Base-by-base conservation (phyloP, 139 green algal genomes). In the Chlorella sp. region DNA sequence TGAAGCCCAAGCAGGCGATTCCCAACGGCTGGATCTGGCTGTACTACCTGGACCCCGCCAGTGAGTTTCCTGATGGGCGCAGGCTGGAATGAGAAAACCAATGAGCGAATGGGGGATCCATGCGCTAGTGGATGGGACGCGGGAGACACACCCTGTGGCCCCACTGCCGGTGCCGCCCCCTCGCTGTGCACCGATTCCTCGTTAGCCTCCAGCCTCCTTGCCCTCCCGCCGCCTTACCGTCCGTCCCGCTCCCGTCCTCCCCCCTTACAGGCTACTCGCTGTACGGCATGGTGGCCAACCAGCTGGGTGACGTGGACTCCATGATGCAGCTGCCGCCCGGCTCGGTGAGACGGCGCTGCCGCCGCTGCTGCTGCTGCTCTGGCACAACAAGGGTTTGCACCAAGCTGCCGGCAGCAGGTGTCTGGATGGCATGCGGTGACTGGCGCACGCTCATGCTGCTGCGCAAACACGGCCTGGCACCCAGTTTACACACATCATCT, bases 1-100 rank as follows among this genome's bases (percentile, higher is more conserved):
- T 75, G 34, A 55, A 55, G 39, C 70, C 70, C 23, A 56, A 78
- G 70, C 26, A 15, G 0, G 39, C 39, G 39, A 78, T 78, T 12
- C 70, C 70, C 26, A 26, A 25, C 4, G 70, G 70, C 70, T 78
- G 70, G 70, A 78, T 78, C 41, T 78, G 70, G 70, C 39, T 78
- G 1, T 78, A 78, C 70, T 78, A 36, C 26, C 44, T 78, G 18
- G 47, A 78, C 70, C 70, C 70, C 3, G 39, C 41, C 26, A 62
- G 39, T 71, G 64, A 71, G 64, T 41, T 20, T 21, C 4, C 26
- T 21, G 15, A 15, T 21, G 51, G 11, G 51, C 51, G n/a, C n/a
- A n/a, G n/a, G n/a, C n/a, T n/a, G n/a, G n/a, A n/a, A n/a, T n/a
- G n/a, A n/a, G n/a, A n/a, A n/a, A n/a, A n/a, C n/a, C n/a, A n/a